Percentiles rank a stretch among this genome's conserved stretches.
Conservation (phyloP, 768 basidiomycete species). For the Tephrocybe sp. region DNA sequence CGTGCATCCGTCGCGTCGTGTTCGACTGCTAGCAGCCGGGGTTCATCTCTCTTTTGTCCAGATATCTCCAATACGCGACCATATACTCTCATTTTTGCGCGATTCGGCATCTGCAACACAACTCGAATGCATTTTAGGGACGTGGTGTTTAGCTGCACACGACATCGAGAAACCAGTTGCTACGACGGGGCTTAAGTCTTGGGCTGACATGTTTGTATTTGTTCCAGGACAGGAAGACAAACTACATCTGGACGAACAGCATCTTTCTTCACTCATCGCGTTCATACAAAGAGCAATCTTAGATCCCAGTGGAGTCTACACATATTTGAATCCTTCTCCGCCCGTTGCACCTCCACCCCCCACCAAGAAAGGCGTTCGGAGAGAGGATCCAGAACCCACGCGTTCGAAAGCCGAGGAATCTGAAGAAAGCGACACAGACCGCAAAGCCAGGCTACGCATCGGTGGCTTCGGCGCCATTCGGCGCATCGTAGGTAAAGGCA, state of each 20-base stretch:
- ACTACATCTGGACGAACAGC: conserved; percentile 29
- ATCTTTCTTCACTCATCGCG: conserved; percentile 35
- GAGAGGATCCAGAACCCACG: conserved; percentile 27
- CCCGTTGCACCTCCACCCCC: conserved; percentile 32
- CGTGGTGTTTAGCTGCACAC: conserved; percentile 70
- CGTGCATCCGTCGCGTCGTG: conserved; percentile 74
- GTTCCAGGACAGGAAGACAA: conserved; percentile 5
- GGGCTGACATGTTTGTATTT: conserved; percentile 39
- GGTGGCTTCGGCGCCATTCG: conserved; percentile 63
- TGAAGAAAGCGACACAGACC: conserved; percentile 69
- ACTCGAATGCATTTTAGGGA: conserved; percentile 57
- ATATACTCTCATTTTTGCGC: conserved; percentile 47
- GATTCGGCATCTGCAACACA: conserved; percentile 48
- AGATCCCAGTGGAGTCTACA: conserved; percentile 59
- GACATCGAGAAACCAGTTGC: conserved; percentile 70
- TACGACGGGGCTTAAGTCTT: conserved; percentile 46
- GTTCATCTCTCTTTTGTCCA: conserved; percentile 67
- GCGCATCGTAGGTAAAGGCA: conserved; percentile 55
- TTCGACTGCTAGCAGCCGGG: conserved; percentile 58
- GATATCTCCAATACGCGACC: conserved; percentile 44
- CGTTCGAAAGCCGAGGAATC: conserved; percentile 52
- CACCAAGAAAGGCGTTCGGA: conserved; percentile 28
- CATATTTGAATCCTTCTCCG: conserved; percentile 62
- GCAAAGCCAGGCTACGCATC: conserved; percentile 65
- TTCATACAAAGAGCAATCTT: conserved; percentile 57